Percentiles rank a stretch among this genome's conserved stretches.
Conservation (phyloP, 2,329 filamentous ascomycete species). For the Cladosporium colombiae region DNA sequence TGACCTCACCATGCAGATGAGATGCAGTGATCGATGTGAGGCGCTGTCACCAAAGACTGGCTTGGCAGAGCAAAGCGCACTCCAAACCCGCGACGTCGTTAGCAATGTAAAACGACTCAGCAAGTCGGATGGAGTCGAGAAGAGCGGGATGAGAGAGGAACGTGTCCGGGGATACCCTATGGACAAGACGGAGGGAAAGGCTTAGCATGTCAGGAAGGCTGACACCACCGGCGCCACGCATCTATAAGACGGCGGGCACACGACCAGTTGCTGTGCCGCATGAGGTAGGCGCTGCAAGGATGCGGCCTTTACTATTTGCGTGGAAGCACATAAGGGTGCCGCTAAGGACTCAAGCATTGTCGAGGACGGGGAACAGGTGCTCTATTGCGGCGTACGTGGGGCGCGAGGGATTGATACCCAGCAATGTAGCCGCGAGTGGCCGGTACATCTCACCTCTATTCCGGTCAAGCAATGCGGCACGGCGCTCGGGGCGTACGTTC, state of each 20-base stretch:
- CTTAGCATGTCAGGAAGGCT: slow-evolving; percentile 10
- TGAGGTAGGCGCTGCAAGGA: background rate
- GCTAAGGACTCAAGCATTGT: background rate
- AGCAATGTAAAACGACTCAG: background rate
- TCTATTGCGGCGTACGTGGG: background rate
- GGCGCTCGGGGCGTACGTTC: background rate
- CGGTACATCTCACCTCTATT: background rate
- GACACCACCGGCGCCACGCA: slow-evolving; percentile 9
- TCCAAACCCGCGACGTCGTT: background rate
- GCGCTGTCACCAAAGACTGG: background rate
- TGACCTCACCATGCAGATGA: background rate
- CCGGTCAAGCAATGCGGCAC: background rate
- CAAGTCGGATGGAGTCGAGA: background rate
- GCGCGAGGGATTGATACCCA: background rate
- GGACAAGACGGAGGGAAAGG: slow-evolving; percentile 11
- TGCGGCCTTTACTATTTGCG: slow-evolving; percentile 1
- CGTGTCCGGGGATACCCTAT: background rate
- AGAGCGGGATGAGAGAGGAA: background rate
- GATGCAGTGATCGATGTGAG: background rate
- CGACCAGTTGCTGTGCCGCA: slow-evolving; percentile 14
- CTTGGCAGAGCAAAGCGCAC: background rate
- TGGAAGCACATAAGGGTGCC: background rate
- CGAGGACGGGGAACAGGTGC: background rate
- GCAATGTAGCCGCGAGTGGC: background rate
- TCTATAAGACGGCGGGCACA: slow-evolving; percentile 11